Percentiles rank a stretch among this genome's conserved stretches.
Conservation (phyloP, 129 eudicot genomes). For the Pseudognaphalium luteoalbum region DNA sequence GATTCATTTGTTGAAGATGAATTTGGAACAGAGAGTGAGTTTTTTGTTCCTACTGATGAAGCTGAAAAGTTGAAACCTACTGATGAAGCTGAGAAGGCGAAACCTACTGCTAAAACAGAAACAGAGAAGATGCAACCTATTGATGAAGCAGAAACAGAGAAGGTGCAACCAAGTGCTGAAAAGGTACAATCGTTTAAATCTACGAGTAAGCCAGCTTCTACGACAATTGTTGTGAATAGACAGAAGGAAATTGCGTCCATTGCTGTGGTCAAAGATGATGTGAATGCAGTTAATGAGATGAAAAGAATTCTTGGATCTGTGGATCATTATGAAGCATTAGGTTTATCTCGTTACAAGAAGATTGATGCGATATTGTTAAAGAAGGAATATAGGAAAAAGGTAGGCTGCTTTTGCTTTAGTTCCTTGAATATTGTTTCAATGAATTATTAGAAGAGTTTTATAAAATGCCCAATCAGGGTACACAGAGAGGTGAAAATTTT, state of each 20-base stretch:
- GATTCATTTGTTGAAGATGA: conserved; percentile 68
- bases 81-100: conserved; percentile 17
- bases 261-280: conserved; percentile 59
- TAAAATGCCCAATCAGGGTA: not conserved
- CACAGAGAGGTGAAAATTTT: not conserved
- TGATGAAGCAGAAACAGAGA: conserved; percentile 37
- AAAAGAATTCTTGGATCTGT: conserved; percentile 54
- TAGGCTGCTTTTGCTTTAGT: conserved; percentile 23
- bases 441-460: not conserved
- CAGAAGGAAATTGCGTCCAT: conserved; percentile 42
- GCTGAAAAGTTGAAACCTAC: conserved; percentile 18
- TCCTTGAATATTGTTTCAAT: not conserved
- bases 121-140: conserved; percentile 27
- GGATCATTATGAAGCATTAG: conserved; percentile 88
- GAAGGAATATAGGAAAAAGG: conserved; percentile 93
- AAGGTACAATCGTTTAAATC: conserved; percentile 43
- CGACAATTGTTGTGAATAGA: conserved; percentile 43
- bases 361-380: conserved; percentile 64
- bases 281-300: conserved; percentile 65
- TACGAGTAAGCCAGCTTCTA: conserved; percentile 38
- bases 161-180: conserved; percentile 20
- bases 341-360: conserved; percentile 66
- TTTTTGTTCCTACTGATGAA: conserved; percentile 57
- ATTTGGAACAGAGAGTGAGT: conserved; percentile 59
- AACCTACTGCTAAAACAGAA: conserved; percentile 19